Base-by-base conservation (phyloP, 2,329 filamentous ascomycete species). In the Hypoxylon sp. region DNA sequence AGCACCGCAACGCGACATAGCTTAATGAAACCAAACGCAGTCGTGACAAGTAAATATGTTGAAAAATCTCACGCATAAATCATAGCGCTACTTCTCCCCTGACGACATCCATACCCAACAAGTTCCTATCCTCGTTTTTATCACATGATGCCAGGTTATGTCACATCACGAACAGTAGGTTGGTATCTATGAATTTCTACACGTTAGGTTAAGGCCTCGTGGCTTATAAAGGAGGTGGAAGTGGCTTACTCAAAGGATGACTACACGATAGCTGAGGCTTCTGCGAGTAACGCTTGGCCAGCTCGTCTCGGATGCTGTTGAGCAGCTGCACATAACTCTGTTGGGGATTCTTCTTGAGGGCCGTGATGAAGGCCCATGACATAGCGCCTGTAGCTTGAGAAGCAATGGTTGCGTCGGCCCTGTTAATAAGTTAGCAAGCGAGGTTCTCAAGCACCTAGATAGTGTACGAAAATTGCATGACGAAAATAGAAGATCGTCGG, bases 211-310 rank as follows among this genome's bases (percentile, higher is more conserved):
- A 52, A 32, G 29, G 47, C 31, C 46, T 36, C 7, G 27, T 16
- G 21, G 16, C 12, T 17, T 19, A 16, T 21, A 21, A 36, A 17
- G 29, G 29, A 34, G 45, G 45, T 31, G 30, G 27, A 36, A 26
- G 29, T 19, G 21, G 75, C 86, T 75, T 85, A 97, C 93, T 91
- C 67, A 99, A 77, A 25, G 94, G 94, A 74, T 99, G 94, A 71
- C 91, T 96, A 76, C 90, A 93, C 67, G 92, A 97, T 61, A 99
- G 77, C 78, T 99, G 94, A 42, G 94, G 94, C 76, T 96, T 96
- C 75, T 99, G 94, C 6, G 82, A 81, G 71, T 99, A 99, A 71
- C 95, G 94, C 27, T 83, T 83, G 61, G 89, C 78, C 51, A 99
- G 78, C 67, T 97, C 87, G 49, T 96, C 92, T 50, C 94, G 89